Evolutionary conservation across 2,329 filamentous ascomycete genomes (phyloP), one percentile per base, ranked within the genome.

Genomic region (Aureobasidium namibiae): DNA sequence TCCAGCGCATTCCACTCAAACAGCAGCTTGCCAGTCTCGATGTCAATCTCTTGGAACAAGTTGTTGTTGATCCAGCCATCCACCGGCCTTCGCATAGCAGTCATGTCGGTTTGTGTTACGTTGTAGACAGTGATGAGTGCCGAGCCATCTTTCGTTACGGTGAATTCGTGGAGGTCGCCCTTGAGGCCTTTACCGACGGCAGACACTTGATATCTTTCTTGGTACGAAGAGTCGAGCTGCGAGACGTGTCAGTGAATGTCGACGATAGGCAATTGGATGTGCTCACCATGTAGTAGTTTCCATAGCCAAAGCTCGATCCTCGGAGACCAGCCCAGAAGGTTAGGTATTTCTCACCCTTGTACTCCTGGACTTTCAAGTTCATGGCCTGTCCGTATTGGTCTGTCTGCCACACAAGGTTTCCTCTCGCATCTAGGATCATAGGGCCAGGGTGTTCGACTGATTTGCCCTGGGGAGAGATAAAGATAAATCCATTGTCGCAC

Each of bases 101-200:
- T 57, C 36, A 68, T 70, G 52, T 72, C 52, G 21, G 67, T 18
- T 62, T 64, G 48, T 68, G 62, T n/a, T 63, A 66, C 23, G 59
- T 73, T 70, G 65, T 78, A 79, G 10, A 74, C 72, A 1, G 75
- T 75, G 61, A 79, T 68, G 39, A 80, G 68, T 23, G 73, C 74
- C 0, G 73, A 74, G 42, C 70, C 71, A 11, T 74, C 66, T 45
- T 65, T 68, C 0, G 66, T 56, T 24, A 79, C 65, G 11, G 67
- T 65, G 63, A 78, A 73, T 49, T 78, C 75, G 64, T 78, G 77
- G 46, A 75, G 70, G 10, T 72, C 75, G 6, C 71, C 75, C 26
- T 65, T 59, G 34, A 67, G 72, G 48, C 64, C 64, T 71, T 14
- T 65, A 70, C 61, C 74, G 65, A 45, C 74, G 38, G 58, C 65